phyloP scores from a whole-genome alignment of 176 grass and related monocot species.

The Triticum turgidum region DNA sequence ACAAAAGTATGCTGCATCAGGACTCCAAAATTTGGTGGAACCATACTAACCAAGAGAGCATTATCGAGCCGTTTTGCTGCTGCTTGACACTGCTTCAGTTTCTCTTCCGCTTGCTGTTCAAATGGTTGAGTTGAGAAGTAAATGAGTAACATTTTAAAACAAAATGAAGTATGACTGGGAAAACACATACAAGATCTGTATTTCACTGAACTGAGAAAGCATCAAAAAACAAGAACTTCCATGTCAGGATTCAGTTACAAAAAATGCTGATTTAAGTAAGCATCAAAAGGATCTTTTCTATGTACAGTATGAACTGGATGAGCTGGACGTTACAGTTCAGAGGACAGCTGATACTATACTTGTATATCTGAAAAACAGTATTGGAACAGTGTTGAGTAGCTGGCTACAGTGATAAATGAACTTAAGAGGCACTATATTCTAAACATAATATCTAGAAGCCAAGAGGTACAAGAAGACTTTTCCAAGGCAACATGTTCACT shows the following conservation, averaged over 20 bases:
- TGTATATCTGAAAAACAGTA: not conserved
- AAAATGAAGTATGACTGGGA: not conserved
- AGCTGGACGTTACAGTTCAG: not conserved
- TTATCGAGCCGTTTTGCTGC: conserved; percentile 84
- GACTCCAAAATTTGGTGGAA: not conserved
- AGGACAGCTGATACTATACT: not conserved
- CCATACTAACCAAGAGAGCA: conserved; percentile 68
- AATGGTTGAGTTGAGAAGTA: conserved; percentile 13
- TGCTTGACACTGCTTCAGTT: conserved; percentile 71
- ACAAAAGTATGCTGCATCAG: conserved; percentile 16
- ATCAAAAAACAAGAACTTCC: too few relatives aligned
- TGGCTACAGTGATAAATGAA: not conserved
- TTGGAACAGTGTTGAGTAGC: not conserved
- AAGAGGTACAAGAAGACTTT: not conserved
- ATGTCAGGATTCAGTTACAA: not conserved
- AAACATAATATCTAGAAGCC: not conserved
- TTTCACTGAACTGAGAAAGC: not conserved
- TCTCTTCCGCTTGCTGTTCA: conserved; percentile 57
- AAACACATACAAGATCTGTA: not conserved
- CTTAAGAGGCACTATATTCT: not conserved
- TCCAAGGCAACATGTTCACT: not conserved
- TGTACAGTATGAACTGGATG: not conserved
- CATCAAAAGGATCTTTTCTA: not conserved
- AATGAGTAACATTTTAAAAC: conserved; percentile 27
- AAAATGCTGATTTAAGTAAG: not conserved